These are phyloP conservation scores for Penicillium flavigenum DNA, from an alignment of 495 filamentous ascomycete species.

Conservation along the genomic window DNA sequence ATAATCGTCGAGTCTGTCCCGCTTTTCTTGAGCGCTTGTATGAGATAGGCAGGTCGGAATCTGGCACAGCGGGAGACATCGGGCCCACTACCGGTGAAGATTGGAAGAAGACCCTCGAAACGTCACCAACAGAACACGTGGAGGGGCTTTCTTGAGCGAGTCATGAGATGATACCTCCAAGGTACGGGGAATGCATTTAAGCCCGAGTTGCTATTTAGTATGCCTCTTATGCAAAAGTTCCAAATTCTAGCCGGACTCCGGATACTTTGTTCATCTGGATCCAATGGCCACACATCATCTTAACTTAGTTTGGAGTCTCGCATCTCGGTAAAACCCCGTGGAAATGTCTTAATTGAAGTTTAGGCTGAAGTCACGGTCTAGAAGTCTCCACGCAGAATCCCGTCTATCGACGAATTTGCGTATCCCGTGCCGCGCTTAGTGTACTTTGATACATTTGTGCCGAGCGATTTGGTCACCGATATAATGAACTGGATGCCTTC, in stretches of 20 bases:
- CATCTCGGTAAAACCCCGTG: neutral
- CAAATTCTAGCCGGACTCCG: neutral
- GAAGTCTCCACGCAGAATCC: neutral
- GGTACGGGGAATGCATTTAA: neutral
- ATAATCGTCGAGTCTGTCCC: neutral
- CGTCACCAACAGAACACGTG: neutral
- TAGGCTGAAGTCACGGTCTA: neutral
- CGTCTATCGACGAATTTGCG: neutral
- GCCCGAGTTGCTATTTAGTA: neutral
- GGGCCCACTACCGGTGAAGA: conserved; percentile 3
- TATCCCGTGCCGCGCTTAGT: neutral
- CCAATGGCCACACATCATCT: neutral
- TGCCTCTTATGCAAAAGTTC: neutral
- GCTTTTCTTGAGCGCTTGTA: neutral
- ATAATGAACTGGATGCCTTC: neutral
- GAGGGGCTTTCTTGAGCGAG: neutral
- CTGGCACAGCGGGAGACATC: neutral
- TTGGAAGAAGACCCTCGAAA: neutral
- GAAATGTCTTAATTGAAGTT: neutral
- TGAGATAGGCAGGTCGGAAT: conserved; percentile 12
- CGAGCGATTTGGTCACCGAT: neutral
- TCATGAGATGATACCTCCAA: neutral
- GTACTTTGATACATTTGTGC: neutral
- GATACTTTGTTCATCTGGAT: neutral
- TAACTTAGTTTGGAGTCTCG: neutral